Conservation (phyloP, 2,329 filamentous ascomycete genomes). For the Calonectria pteridis region DNA sequence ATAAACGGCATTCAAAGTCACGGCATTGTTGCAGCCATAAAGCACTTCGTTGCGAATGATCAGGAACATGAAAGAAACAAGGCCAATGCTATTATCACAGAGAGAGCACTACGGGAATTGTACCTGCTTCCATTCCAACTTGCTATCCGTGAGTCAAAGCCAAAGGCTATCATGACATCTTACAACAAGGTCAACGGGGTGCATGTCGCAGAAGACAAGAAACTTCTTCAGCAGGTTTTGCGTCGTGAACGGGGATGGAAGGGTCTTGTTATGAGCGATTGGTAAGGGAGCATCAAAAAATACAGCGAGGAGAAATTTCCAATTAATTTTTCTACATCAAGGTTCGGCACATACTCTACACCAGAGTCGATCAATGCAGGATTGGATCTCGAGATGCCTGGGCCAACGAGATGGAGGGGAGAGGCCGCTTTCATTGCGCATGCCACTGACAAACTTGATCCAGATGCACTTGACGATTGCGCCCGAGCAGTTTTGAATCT, state of each 20-base stretch:
- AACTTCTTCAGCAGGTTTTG: conserved; percentile 36
- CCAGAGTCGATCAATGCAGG: conserved; percentile 43
- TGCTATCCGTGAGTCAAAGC: background rate
- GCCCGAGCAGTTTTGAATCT: background rate
- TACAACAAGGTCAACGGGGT: conserved; percentile 43
- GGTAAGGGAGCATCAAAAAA: conserved; percentile 25
- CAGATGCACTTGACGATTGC: background rate
- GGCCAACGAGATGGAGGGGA: background rate
- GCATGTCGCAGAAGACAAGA: background rate
- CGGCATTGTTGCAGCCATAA: conserved; percentile 17
- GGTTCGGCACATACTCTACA: conserved; percentile 42
- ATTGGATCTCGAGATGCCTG: conserved; percentile 47
- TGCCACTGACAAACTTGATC: background rate
- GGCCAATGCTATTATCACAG: background rate
- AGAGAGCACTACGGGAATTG: background rate
- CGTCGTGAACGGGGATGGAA: conserved; percentile 23
- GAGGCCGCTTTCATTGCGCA: background rate
- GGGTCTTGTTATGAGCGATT: conserved; percentile 49
- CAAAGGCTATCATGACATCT: background rate
- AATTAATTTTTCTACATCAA: background rate
- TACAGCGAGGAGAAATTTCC: background rate
- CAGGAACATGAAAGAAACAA: conserved; percentile 67
- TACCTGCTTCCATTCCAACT: background rate
- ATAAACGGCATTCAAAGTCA: background rate
- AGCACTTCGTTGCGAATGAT: conserved; percentile 9